phyloP scores from a whole-genome alignment of 1,139 yeast genomes.

The Yamadazyma epiphylla region DNA sequence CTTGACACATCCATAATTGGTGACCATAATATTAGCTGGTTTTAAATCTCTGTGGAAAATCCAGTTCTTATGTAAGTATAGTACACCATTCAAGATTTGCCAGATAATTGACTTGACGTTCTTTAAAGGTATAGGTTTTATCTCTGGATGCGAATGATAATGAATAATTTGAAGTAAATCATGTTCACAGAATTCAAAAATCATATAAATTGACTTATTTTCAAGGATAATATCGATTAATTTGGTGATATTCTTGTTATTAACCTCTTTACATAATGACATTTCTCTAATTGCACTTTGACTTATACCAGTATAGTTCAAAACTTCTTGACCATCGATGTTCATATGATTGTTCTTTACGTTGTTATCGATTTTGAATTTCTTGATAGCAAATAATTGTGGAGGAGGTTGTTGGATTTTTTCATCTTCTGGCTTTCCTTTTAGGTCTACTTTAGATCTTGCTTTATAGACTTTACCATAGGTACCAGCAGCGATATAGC shows the following conservation, averaged over 20 bases:
- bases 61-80: slow-evolving; percentile 93
- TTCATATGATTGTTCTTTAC: slow-evolving; percentile 35
- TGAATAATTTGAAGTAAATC: slow-evolving; percentile 91
- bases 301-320: slow-evolving; percentile 91
- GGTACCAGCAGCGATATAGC: slow-evolving; percentile 98
- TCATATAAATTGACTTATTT: slow-evolving; percentile 88
- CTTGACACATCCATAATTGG: slow-evolving; percentile 82
- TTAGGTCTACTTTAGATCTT: slow-evolving; percentile 31
- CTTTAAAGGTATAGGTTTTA: slow-evolving; percentile 69
- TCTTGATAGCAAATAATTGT: slow-evolving; percentile 77
- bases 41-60: slow-evolving; percentile 90
- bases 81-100: slow-evolving; percentile 90
- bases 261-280: slow-evolving; percentile 88
- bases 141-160: slow-evolving; percentile 86
- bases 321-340: slow-evolving; percentile 65
- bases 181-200: slow-evolving; percentile 93
- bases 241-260: slow-evolving; percentile 74
- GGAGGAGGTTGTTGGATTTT: slow-evolving; percentile 8
- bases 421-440: slow-evolving; percentile 14
- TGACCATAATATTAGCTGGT: slow-evolving; percentile 97
- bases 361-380: slow-evolving; percentile 91
- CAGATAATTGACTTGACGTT: slow-evolving; percentile 82
- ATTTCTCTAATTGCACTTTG: slow-evolving; percentile 96
- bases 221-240: slow-evolving; percentile 85
- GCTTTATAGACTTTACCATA: slow-evolving; percentile 98